phyloP scores from a whole-genome alignment of 129 eudicot species.

The Lactuca saligna region DNA sequence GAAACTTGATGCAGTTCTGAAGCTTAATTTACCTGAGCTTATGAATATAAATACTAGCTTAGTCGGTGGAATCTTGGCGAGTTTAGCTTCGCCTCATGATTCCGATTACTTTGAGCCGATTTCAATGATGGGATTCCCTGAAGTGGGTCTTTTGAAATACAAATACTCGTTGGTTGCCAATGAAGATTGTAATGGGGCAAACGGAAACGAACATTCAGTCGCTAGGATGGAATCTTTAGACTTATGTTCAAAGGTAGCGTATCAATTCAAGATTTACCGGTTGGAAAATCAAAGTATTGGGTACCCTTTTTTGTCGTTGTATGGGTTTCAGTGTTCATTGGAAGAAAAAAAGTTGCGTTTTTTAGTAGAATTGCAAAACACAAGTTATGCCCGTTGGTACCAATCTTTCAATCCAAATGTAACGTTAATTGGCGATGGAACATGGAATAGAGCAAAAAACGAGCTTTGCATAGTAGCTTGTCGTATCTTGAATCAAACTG shows the following conservation, averaged over 20 bases:
- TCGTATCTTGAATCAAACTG: constrained; percentile 36
- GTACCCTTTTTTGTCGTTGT: constrained; percentile 34
- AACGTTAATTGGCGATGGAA: constrained; percentile 66
- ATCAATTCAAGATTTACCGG: constrained; percentile 22
- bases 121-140: constrained; percentile 49
- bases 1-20: constrained; percentile 56
- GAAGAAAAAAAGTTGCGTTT: constrained; percentile 45
- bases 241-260: constrained; percentile 33
- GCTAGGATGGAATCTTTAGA: constrained; percentile 31
- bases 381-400: constrained; percentile 12
- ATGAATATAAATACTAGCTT: constrained; percentile 41
- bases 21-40: constrained; percentile 42
- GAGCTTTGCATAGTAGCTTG: constrained; percentile 52
- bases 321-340: constrained; percentile 49
- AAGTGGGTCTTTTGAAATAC: constrained; percentile 30
- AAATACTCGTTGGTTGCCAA: constrained; percentile 44
- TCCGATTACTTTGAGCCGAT: constrained; percentile 52
- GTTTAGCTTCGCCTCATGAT: constrained; percentile 41
- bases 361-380: constrained; percentile 33
- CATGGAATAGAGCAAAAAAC: constrained; percentile 59
- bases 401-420: constrained; percentile 35
- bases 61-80: constrained; percentile 59
- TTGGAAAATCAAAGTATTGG: constrained; percentile 42
- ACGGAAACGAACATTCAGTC: constrained; percentile 5
- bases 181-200: constrained; percentile 27